phyloP scores from a whole-genome alignment of 768 basidiomycete species.

The Lactarius indigo region DNA sequence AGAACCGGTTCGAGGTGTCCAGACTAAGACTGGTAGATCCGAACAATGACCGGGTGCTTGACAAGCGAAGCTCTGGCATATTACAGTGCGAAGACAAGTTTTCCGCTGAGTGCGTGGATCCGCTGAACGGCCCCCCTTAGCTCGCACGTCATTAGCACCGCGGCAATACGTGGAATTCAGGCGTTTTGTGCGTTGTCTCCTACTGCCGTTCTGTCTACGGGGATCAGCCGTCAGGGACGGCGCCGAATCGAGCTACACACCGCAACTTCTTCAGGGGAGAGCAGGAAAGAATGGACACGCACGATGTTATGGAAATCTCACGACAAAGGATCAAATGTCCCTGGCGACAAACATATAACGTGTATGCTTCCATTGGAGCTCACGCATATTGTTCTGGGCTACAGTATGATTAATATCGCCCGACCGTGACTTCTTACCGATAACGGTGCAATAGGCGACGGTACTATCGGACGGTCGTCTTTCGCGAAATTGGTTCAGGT shows the following conservation, averaged over 20 bases:
- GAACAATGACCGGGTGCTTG: conserved; percentile 23
- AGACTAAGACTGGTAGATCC: conserved; percentile 24
- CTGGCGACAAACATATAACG: conserved; percentile 24
- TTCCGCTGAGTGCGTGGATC: background rate
- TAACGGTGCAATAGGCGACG: conserved; percentile 29
- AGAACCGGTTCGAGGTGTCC: conserved; percentile 29
- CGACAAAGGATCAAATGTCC: conserved; percentile 2
- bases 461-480: conserved; percentile 31
- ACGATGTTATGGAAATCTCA: conserved; percentile 31
- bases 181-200: conserved; percentile 16
- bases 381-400: conserved; percentile 59
- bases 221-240: conserved; percentile 18
- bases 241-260: conserved; percentile 7
- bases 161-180: conserved; percentile 11
- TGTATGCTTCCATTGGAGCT: conserved; percentile 48
- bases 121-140: conserved; percentile 16
- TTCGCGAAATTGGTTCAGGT: conserved; percentile 25
- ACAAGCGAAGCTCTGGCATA: background rate
- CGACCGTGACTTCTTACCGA: background rate
- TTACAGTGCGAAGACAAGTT: conserved; percentile 12
- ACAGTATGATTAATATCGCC: conserved; percentile 33
- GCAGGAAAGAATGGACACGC: conserved; percentile 22
- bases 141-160: conserved; percentile 16
- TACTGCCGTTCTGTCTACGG: conserved; percentile 27
- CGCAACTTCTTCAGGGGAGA: background rate